Evolutionary conservation across 768 basidiomycete genomes (phyloP).

Genomic region (Chalciporus chontae): DNA sequence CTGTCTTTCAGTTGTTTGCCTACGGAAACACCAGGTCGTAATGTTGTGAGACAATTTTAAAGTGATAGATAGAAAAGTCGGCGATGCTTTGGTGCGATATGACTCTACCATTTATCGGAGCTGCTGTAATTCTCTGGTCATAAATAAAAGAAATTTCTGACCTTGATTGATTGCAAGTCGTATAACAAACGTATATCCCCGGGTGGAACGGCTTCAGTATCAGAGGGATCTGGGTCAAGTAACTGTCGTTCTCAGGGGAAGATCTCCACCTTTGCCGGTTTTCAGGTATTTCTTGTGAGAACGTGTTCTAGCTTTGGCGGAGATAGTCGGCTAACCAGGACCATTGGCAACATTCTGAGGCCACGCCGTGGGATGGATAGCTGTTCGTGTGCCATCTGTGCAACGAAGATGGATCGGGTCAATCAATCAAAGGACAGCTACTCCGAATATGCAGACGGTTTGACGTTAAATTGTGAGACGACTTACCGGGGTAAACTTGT

Average conservation of each 20-base stretch:
- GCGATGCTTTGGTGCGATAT: neutral
- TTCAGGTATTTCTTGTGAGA: neutral
- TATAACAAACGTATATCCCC: neutral
- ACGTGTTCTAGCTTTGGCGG: neutral
- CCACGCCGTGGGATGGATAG: neutral
- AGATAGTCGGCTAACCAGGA: neutral
- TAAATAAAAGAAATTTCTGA: neutral
- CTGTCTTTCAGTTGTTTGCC: no score
- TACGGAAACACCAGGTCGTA: no score
- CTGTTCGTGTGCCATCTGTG: no score
- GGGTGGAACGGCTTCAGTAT: conserved; percentile 3
- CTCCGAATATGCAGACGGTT: neutral
- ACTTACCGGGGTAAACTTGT: neutral
- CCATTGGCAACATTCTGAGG: neutral
- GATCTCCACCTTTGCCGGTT: neutral
- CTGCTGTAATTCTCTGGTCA: neutral
- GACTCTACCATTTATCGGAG: neutral
- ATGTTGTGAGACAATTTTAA: neutral
- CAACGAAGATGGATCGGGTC: neutral
- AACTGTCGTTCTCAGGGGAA: neutral
- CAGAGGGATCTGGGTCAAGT: neutral
- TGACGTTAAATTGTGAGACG: conserved; percentile 1
- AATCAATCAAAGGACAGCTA: neutral
- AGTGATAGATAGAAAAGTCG: neutral
- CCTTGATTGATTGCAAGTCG: neutral